Evolutionary conservation across 352 stramenopile species (phyloP), one percentile per base, ranked within the genome.

Genomic region (Phytophthora sp.): DNA sequence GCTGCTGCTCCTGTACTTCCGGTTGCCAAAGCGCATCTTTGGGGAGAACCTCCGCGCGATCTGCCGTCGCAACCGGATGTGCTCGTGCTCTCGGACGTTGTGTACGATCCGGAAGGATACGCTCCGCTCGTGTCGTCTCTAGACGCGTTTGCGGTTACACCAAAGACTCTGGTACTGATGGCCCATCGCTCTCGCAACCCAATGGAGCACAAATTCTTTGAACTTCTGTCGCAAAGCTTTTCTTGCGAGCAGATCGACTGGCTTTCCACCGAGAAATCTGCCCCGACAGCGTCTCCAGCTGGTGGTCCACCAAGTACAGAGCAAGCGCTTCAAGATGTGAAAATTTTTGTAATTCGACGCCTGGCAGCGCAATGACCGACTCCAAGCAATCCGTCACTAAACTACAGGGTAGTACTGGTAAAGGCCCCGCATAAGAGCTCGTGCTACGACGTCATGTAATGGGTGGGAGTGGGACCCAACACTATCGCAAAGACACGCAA

Each of bases 141-240:
- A 1, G 42, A 72, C 18, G 57, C 73, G 12, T 63, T 94, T 6
- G 71, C 80, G 5, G 62, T 24, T 16, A 63, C 66, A 0, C 46
- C 72, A 0, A 26, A 69, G 24, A 91, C 82, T 18, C 69, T 74
- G 1, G 79, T 93, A 24, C 70, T 93, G 47, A 93, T 94, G 84
- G 82, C 84, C 12, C 82, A 94, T 58, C 74, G 84, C 35, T 93
- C 84, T 39, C 74, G 86, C 18, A 90, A 94, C 67, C 84, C 86
- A 1, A 89, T 88, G 79, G 86, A 94, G 59, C 76, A 93, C 41
- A 69, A 93, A 51, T 93, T 94, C 61, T 94, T 94, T 72, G 73
- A 86, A 30, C 57, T 88, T 38, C 56, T 94, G 24, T 73, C 63
- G 9, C 39, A 65, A 29, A 60, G 53, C 21, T 91, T 91, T 47